Conservation (phyloP, 2,329 filamentous ascomycete genomes). For the Pseudogymnoascus sp. region DNA sequence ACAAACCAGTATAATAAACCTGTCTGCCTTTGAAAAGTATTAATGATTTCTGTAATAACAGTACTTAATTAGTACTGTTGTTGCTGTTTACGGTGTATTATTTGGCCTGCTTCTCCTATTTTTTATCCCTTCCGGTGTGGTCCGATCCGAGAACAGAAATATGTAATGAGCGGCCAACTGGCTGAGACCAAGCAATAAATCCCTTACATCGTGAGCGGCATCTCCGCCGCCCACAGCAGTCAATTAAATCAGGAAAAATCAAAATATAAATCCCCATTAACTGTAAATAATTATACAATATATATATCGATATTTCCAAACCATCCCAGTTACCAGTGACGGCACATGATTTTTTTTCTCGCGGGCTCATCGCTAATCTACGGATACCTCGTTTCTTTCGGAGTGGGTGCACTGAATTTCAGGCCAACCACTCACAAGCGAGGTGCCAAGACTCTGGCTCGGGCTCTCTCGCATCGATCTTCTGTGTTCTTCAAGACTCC, state of each 20-base stretch:
- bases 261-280: neutral
- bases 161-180: neutral
- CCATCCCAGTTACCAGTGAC: neutral
- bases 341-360: conserved; percentile 8
- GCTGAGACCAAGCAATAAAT: neutral
- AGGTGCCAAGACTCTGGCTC: conserved; percentile 11
- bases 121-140: conserved; percentile 10
- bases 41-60: neutral
- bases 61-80: neutral
- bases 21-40: neutral
- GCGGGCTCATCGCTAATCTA: conserved; percentile 6
- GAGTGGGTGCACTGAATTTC: conserved; percentile 9
- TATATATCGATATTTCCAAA: neutral
- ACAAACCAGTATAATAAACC: neutral
- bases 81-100: neutral
- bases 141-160: conserved; percentile 7
- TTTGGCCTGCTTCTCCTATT: neutral
- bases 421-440: conserved; percentile 12
- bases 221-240: neutral
- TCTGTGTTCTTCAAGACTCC: conserved; percentile 10
- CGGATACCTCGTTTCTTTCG: conserved; percentile 4
- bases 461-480: conserved; percentile 12
- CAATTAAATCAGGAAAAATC: conserved; percentile 6
- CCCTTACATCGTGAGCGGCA: neutral
- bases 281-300: neutral